Evolutionary conservation across 257 asterid species (phyloP), one percentile per base, ranked within the genome.

Genomic region (Lycium ferocissimum): DNA sequence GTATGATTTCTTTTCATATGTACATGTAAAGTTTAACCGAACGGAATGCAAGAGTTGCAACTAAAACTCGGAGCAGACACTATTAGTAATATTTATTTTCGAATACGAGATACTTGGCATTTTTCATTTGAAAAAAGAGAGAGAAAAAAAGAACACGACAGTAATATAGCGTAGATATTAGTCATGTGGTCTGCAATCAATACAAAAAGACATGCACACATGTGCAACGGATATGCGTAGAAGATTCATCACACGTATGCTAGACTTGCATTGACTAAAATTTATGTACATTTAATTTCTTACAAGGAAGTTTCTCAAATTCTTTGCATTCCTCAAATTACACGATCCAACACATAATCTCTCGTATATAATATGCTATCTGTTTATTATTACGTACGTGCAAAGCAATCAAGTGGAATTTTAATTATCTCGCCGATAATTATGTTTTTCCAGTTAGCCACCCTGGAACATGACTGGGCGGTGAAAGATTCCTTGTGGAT

Each of bases 191-290:
- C 2, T 49, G 81, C 40, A 76, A 76, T 53, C 9, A 26, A 76
- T 26, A 26, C 22, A 53, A 78, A 8, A 54, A 14, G 49, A 78
- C 9, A 53, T 26, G 22, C n/a, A 76, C 47, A 51, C 63, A 51
- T 78, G 49, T 76, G 65, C 63, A 26, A 2, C 13, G 20, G 45
- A 22, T 47, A 26, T 9, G 14, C 51, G 45, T 22, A 76, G 82
- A 76, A 26, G 47, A 76, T 76, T 76, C 22, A 75, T 20, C 62
- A 75, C 58, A 49, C 45, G 43, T 76, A 51, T 76, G 47, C 63
- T 51, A 76, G 15, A 51, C 81, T 75, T 75, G 20, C 61, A 47
- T 22, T 75, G 81, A 49, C 82, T 70, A 4, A 13, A 78, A 22
- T 0, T 7, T 14, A 26, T 53, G 82, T 53, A 10, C 63, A 76